These are phyloP conservation scores for Rhodotorula sp. DNA, from an alignment of 1,284 basidiomycete species.

Conservation along the genomic window DNA sequence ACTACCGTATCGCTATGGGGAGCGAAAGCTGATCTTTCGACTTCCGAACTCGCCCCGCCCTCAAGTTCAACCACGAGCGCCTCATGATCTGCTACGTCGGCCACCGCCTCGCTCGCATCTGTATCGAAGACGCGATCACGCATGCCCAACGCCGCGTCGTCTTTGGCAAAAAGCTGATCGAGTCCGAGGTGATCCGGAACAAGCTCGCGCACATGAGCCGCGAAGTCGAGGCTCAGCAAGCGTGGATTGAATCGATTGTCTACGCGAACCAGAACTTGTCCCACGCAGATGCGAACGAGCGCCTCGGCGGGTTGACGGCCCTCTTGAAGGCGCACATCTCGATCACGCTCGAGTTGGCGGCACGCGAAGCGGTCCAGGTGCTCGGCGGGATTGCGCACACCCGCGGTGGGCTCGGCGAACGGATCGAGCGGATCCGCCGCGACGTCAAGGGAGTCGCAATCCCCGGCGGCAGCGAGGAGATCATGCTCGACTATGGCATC, in stretches of 20 bases:
- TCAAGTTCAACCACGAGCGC: constrained; percentile 25
- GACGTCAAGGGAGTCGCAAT: constrained; percentile 33
- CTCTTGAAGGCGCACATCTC: constrained; percentile 45
- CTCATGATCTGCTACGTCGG: constrained; percentile 25
- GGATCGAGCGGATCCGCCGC: constrained; percentile 40
- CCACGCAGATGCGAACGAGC: constrained; percentile 26
- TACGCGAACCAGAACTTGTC: constrained; percentile 34
- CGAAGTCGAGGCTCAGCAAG: constrained; percentile 39
- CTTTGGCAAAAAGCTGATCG: constrained; percentile 41
- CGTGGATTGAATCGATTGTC: constrained; percentile 39
- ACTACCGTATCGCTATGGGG: neutral
- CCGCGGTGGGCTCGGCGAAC: constrained; percentile 41
- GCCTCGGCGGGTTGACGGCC: constrained; percentile 45
- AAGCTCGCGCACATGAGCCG: constrained; percentile 45
- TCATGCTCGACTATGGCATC: constrained; percentile 42
- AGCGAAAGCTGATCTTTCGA: neutral
- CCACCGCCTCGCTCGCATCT: constrained; percentile 33
- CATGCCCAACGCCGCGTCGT: constrained; percentile 40
- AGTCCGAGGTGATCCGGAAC: constrained; percentile 43
- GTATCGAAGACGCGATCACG: constrained; percentile 39
- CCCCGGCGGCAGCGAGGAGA: constrained; percentile 26
- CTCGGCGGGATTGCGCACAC: constrained; percentile 44
- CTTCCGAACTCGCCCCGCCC: neutral
- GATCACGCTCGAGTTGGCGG: constrained; percentile 40
- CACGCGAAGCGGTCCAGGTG: constrained; percentile 44